phyloP scores from a whole-genome alignment of 2,329 filamentous ascomycete species.

The Exophiala phaeomuriformis region DNA sequence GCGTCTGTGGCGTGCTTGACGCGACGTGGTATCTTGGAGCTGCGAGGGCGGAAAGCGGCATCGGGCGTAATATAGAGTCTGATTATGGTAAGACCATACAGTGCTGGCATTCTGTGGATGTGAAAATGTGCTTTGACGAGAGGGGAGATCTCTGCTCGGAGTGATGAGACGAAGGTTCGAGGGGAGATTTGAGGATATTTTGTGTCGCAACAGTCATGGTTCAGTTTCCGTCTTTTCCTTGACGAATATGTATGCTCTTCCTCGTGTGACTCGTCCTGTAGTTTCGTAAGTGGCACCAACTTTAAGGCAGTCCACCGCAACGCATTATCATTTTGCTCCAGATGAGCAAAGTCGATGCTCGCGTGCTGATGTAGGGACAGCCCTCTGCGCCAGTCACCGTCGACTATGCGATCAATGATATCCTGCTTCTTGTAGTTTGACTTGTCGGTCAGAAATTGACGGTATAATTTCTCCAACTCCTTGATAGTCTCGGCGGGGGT shows the following conservation, averaged over 20 bases:
- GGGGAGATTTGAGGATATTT: slow-evolving; percentile 50
- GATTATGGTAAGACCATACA: slow-evolving; percentile 63
- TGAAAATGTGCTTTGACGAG: slow-evolving; percentile 80
- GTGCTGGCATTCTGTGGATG: slow-evolving; percentile 50
- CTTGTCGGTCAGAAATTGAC: slow-evolving; percentile 50
- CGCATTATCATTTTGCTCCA: slow-evolving; percentile 47
- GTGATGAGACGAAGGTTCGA: slow-evolving; percentile 67
- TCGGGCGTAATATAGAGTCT: slow-evolving; percentile 67
- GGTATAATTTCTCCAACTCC: slow-evolving; percentile 60
- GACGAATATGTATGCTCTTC: slow-evolving; percentile 25
- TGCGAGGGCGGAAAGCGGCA: slow-evolving; percentile 61
- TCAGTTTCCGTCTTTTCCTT: slow-evolving; percentile 28
- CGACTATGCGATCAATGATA: slow-evolving; percentile 49
- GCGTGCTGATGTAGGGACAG: slow-evolving; percentile 50
- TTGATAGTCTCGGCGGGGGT: slow-evolving; percentile 58
- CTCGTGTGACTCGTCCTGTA: slow-evolving; percentile 13
- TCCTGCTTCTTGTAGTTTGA: slow-evolving; percentile 40
- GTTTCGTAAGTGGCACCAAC: slow-evolving; percentile 30
- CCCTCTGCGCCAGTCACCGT: slow-evolving; percentile 52
- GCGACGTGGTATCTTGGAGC: slow-evolving; percentile 31
- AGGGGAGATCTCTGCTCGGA: slow-evolving; percentile 67
- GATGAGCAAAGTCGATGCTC: slow-evolving; percentile 48
- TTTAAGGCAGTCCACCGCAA: slow-evolving; percentile 50
- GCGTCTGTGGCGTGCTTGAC: slow-evolving; percentile 46
- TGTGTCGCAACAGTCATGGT: slow-evolving; percentile 14